Evolutionary conservation across 2,329 filamentous ascomycete genomes (phyloP), one percentile per base, ranked within the genome.

Genomic region (Colletotrichum sp.): DNA sequence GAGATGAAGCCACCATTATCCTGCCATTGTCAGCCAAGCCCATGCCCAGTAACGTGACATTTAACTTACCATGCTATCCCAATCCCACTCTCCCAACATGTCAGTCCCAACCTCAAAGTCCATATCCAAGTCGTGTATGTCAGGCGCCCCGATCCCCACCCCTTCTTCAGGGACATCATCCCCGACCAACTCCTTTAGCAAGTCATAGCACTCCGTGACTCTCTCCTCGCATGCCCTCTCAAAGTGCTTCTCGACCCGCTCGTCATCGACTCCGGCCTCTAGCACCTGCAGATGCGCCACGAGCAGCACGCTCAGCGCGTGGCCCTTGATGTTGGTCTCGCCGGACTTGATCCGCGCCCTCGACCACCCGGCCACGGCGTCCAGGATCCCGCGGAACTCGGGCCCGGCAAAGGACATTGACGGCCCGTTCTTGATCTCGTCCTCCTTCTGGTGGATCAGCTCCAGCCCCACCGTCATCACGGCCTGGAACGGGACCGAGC

Each of bases 391-490:
- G 1, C 81, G 81, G 15, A 86, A 74, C 60, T 86, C 84, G n/a
- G 77, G 75, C 60, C 79, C 80, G 16, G 79, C 81, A 5, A 84
- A 81, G 2, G 84, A 80, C 5, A 82, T 77, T 6, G 82, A 73
- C 28, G 79, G 82, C 8, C 80, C 82, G 10, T 82, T 79, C 32
- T 80, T 82, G 30, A 79, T 80, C 70, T 87, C 85, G 63, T 88
- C 88, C 59, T 87, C 83, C 7, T 86, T 84, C 77, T 87, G 85
- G 78, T 86, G 83, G 52, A 89, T 80, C 5, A 90, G 83, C 77
- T 91, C 89, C 7, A 88, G 80, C 28, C 83, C 84, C 9, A 91
- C 81, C 1, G 86, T 85, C 66, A 88, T 84, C 3, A 86, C 80
- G 1, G 83, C 83, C 70, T 88, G 84, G 4, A 83, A 80, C 0